Base-by-base conservation (phyloP, 1,284 basidiomycete species). In the Anthracocystis walkeri region DNA sequence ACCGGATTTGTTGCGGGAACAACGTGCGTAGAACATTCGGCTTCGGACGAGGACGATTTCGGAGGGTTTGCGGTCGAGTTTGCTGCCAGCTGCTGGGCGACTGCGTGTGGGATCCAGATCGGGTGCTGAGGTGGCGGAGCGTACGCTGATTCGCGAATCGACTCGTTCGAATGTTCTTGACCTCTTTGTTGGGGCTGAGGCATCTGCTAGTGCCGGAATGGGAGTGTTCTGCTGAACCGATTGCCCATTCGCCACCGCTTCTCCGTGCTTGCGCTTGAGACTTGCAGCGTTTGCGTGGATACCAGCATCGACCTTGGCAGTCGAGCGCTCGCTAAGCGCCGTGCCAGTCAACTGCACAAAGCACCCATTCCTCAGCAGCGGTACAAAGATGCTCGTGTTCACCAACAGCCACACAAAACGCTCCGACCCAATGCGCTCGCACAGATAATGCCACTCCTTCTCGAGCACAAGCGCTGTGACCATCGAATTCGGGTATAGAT, bases 321-420 rank as follows among this genome's bases (percentile, higher is more conserved):
- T 7, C 1, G 65, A 8, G 8, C 29, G 51, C 54, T 89, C 87
- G 18, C 90, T 86, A 11, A 95, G 80, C 2, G 91, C 90, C 35
- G 88, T 87, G 2, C 93, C 94, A 0, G 90, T 90, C 65, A 94
- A 83, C 84, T 95, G 93, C 68, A 91, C 92, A 16, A 91, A 88
- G 79, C 92, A 94, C 0, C 53, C 74, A 2, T 56, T 10, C 8
- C 23, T 21, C 11, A 91, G 90, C 7, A 95, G 82, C 1, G 90
- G 86, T 14, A 90, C 81, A 80, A 94, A 95, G 25, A 94, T 79
- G 16, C 89, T 91, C 0, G 91, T 91, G 59, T 90, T 88, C 1
- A 90, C 88, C 16, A 95, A 88, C 7, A 95, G 87, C 82, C 93
- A 90, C 16, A 91, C 84, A 87, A 95, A 90, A 1, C 89, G 88